Conservation (phyloP, 2,329 filamentous ascomycete species). For the Dactylellina cionopaga region DNA sequence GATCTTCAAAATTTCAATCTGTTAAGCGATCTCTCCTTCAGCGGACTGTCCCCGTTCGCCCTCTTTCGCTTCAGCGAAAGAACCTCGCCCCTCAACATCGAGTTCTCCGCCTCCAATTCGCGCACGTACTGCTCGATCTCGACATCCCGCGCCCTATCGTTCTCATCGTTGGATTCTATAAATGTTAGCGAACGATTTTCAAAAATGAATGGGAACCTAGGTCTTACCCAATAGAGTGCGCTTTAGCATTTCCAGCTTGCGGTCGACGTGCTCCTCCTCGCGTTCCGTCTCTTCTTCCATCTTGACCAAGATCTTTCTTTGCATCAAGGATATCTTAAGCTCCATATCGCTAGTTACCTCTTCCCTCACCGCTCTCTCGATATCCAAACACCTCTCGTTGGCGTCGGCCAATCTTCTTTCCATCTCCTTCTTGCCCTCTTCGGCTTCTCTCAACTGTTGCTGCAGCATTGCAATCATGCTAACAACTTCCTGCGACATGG, state of each 20-base stretch:
- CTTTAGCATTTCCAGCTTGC: slow-evolving; percentile 80
- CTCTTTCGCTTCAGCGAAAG: slow-evolving; percentile 60
- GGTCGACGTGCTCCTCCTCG: slow-evolving; percentile 84
- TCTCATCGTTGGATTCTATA: slow-evolving; percentile 56
- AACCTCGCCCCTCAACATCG: slow-evolving; percentile 73
- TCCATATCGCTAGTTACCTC: slow-evolving; percentile 92
- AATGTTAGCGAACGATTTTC: not conserved
- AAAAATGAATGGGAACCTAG: slow-evolving; percentile 58
- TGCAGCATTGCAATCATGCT: slow-evolving; percentile 81
- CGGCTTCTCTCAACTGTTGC: slow-evolving; percentile 75
- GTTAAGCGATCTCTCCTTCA: slow-evolving; percentile 54
- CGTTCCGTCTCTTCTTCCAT: slow-evolving; percentile 81
- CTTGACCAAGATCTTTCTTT: slow-evolving; percentile 80
- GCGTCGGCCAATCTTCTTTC: slow-evolving; percentile 77
- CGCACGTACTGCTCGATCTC: slow-evolving; percentile 70
- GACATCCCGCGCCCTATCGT: slow-evolving; percentile 64
- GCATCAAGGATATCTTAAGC: slow-evolving; percentile 75
- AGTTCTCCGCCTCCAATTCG: slow-evolving; percentile 76
- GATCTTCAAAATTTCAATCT: slow-evolving; percentile 33
- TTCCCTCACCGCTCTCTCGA: slow-evolving; percentile 87
- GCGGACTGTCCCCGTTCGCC: slow-evolving; percentile 44
- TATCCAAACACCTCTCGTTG: slow-evolving; percentile 71
- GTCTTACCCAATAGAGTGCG: slow-evolving; percentile 65
- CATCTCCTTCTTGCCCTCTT: slow-evolving; percentile 73
- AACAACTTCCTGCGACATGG: slow-evolving; percentile 79